Evolutionary conservation across 2,329 filamentous ascomycete genomes (phyloP).

Genomic region (Myriosclerotinia scirpicola): DNA sequence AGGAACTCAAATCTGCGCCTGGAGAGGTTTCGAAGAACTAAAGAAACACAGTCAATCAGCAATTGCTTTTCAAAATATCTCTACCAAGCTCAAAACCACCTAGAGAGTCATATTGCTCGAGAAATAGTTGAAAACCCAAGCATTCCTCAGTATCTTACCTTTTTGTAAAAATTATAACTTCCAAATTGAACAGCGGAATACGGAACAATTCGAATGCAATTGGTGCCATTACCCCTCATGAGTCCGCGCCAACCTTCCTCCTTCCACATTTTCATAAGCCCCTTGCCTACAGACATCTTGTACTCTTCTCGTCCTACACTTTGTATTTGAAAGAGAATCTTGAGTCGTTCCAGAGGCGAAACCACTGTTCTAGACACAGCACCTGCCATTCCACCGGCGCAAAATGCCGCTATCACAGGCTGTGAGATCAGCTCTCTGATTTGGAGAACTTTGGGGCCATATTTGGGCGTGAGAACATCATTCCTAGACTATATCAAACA

Average conservation of each 20-base stretch:
- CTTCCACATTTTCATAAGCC: conserved; percentile 89
- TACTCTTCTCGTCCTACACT: conserved; percentile 89
- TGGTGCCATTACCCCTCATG: conserved; percentile 97
- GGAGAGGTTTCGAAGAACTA: conserved; percentile 75
- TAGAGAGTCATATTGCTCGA: neutral
- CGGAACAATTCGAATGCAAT: conserved; percentile 96
- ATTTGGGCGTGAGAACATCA: conserved; percentile 37
- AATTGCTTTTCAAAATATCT: conserved; percentile 4
- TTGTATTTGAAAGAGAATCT: conserved; percentile 97
- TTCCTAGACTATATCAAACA: conserved; percentile 30
- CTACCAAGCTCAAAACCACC: neutral
- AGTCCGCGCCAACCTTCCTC: conserved; percentile 97
- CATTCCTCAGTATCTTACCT: conserved; percentile 54
- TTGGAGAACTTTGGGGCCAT: conserved; percentile 38
- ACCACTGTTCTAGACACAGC: conserved; percentile 98
- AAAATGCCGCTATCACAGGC: conserved; percentile 86
- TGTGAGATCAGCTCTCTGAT: conserved; percentile 63
- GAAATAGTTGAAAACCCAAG: neutral
- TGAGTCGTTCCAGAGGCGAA: conserved; percentile 90
- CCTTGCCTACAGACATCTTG: conserved; percentile 86
- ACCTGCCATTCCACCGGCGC: conserved; percentile 89
- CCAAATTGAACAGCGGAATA: conserved; percentile 99
- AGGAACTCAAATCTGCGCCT: conserved; percentile 69
- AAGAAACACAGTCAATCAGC: conserved; percentile 8
- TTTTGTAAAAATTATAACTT: conserved; percentile 96